These are phyloP conservation scores for Biscutella auriculata DNA, from an alignment of 441 rosid genomes.

Conservation along the genomic window DNA sequence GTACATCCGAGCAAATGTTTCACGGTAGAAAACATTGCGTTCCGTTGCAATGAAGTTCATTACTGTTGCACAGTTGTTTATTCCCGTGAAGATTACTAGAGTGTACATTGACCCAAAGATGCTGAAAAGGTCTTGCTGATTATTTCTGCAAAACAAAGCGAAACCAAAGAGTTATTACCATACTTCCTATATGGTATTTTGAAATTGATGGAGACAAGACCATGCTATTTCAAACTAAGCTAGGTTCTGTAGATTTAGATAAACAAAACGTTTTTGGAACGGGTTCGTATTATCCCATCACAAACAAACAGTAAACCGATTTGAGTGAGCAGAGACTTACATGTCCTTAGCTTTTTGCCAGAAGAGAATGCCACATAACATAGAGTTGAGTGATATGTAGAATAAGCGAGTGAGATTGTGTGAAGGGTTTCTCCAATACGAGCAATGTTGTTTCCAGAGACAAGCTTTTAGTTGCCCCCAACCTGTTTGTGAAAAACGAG, in stretches of 20 bases:
- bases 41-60: constrained; percentile 40
- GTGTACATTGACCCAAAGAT: constrained; percentile 44
- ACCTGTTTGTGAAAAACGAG: constrained; percentile 31
- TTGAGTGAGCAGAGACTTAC: constrained; percentile 28
- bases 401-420: constrained; percentile 46
- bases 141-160: constrained; percentile 25
- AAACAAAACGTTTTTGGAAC: background rate
- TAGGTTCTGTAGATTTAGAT: background rate
- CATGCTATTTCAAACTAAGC: background rate
- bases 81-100: constrained; percentile 36
- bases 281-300: too few species aligned
- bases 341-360: constrained; percentile 51
- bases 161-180: too few species aligned
- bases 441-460: constrained; percentile 51
- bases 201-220: background rate
- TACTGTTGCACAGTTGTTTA: constrained; percentile 45
- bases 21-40: constrained; percentile 42
- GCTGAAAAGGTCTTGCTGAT: constrained; percentile 48
- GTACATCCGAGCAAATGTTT: constrained; percentile 72
- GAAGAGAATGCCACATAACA: constrained; percentile 39
- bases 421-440: constrained; percentile 70
- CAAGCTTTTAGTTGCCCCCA: constrained; percentile 37
- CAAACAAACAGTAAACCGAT: too few species aligned
- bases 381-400: constrained; percentile 21
- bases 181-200: too few species aligned